Evolutionary conservation across 768 basidiomycete genomes (phyloP), one percentile per base, ranked within the genome.

Genomic region (Stropharia rugosoannulata): DNA sequence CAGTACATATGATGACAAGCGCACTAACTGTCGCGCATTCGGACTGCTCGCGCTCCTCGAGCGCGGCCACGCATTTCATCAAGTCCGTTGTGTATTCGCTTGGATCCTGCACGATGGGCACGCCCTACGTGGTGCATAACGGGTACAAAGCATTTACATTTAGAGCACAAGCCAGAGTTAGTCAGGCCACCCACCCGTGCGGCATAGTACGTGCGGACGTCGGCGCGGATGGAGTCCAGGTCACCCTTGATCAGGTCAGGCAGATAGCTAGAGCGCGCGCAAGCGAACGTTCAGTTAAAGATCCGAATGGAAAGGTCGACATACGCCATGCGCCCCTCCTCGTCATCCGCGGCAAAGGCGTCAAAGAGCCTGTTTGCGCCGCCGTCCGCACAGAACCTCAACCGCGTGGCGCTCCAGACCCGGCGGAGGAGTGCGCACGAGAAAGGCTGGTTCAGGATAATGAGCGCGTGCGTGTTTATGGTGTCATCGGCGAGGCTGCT

Each of bases 181-280:
- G 39, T 57, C 32, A 27, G 19, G 5, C 11, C 22, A 29, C 80
- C 39, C 59, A 90, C 93, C 60, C 79, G 74, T 0, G 73, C 67
- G 10, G 73, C 67, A 66, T 97, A 98, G 66, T 82, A 93, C 25
- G 66, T 66, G 42, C 75, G 75, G 5, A 96, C 95, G 43, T 95
- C 90, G 1, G 76, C 68, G 10, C 91, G 78, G 40, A 97, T 66
- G 8, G 95, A 98, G 68, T 98, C 97, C 27, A 98, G 70, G 69
- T 99, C 97, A 25, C 96, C 97, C 69, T 92, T 95, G 65, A 99
- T 89, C 18, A 96, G 69, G 66, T 95, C 81, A 0, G 97, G 97
- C 5, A 87, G 66, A 66, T 81, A 93, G 15, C 90, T 92, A 22
- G 22, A 19, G 40, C n/a, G 40, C 40, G 40, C 42, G 3, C 10